phyloP scores from a whole-genome alignment of 176 grass and related monocot species.

The Rhynchospora breviuscula region DNA sequence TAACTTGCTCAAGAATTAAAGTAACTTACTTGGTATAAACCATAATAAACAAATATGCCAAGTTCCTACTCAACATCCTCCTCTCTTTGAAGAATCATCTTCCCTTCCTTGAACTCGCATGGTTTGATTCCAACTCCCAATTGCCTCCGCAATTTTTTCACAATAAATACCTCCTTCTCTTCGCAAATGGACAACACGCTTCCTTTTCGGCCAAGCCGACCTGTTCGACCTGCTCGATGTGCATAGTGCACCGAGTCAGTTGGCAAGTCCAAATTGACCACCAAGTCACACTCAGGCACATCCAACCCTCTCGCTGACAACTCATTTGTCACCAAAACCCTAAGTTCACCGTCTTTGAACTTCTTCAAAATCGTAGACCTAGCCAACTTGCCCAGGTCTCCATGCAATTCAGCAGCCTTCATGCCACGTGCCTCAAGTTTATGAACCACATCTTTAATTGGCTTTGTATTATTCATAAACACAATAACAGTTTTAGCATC shows the following conservation, averaged over 20 bases:
- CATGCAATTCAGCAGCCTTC: slow-evolving; percentile 67
- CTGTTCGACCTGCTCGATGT: slow-evolving; percentile 84
- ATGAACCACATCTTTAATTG: slow-evolving; percentile 92
- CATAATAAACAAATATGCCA: neutral
- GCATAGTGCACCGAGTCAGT: slow-evolving; percentile 88
- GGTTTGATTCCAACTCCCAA: slow-evolving; percentile 44
- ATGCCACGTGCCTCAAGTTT: slow-evolving; percentile 91
- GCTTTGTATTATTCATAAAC: slow-evolving; percentile 91
- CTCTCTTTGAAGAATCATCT: slow-evolving; percentile 31
- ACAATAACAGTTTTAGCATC: slow-evolving; percentile 67
- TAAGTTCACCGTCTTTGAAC: slow-evolving; percentile 71
- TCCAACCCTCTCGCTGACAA: slow-evolving; percentile 80
- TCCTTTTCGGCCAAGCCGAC: slow-evolving; percentile 75
- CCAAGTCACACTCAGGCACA: slow-evolving; percentile 91
- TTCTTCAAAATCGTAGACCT: slow-evolving; percentile 83
- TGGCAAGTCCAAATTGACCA: slow-evolving; percentile 90
- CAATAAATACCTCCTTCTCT: slow-evolving; percentile 76
- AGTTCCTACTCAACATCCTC: slow-evolving; percentile 32
- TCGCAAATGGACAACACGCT: slow-evolving; percentile 83
- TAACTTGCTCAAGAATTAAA: neutral
- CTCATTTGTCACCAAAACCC: slow-evolving; percentile 89
- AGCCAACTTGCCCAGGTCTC: slow-evolving; percentile 79
- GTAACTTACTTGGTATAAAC: neutral
- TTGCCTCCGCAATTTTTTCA: slow-evolving; percentile 77
- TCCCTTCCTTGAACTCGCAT: slow-evolving; percentile 45